Conservation (phyloP, 306 rosid species). For the Vachellia collinsii region DNA sequence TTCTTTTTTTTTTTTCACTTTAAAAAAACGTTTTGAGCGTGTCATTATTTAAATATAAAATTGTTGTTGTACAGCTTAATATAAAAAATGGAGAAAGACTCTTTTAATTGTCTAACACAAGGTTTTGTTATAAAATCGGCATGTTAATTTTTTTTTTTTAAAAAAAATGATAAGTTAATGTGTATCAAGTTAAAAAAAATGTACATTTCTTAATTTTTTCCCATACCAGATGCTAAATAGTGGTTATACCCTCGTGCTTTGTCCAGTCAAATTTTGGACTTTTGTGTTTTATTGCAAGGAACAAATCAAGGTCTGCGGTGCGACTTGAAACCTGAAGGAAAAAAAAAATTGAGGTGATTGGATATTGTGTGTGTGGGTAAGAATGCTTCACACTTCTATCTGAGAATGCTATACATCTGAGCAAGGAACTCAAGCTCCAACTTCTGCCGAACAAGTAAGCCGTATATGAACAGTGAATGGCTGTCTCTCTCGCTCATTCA, state of each 20-base stretch:
- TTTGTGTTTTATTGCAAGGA: neutral
- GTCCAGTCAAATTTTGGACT: neutral
- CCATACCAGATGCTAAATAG: too few species aligned
- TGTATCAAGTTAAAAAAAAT: too few species aligned
- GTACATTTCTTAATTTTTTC: too few species aligned
- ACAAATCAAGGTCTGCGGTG: neutral
- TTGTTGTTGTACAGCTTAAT: neutral
- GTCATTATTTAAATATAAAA: neutral
- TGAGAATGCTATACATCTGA: too few species aligned
- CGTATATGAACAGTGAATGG: slow-evolving; percentile 3
- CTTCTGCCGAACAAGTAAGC: neutral
- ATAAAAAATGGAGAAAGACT: too few species aligned
- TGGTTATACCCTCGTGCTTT: neutral
- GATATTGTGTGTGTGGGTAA: slow-evolving; percentile 39
- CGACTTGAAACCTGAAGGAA: neutral
- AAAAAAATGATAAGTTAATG: too few species aligned
- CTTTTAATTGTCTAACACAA: too few species aligned
- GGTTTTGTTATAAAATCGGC: too few species aligned
- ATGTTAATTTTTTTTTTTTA: too few species aligned
- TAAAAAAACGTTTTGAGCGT: neutral
- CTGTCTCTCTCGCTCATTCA: slow-evolving; percentile 26
- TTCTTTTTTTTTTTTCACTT: neutral
- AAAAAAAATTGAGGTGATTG: neutral
- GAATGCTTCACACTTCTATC: neutral
- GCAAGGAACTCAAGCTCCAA: neutral